Conservation (phyloP, 169 alveolate genomes). For the Cryptosporidium felis region DNA sequence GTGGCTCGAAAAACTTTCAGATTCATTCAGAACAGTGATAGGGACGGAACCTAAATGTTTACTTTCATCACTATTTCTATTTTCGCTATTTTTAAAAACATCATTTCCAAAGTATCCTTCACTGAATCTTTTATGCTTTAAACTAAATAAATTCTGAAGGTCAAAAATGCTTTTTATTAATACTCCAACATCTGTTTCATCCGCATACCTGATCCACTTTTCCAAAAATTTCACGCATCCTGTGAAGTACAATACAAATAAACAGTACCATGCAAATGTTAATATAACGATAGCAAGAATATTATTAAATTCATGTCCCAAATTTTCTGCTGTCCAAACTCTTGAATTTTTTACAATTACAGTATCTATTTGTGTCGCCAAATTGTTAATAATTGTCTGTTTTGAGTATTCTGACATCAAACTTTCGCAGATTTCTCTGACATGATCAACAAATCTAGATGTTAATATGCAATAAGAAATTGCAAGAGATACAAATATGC, state of each 20-base stretch:
- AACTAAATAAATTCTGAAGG: conserved; percentile 13
- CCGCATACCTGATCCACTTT: conserved; percentile 67
- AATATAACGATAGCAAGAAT: conserved; percentile 23
- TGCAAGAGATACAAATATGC: conserved; percentile 62
- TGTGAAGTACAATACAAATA: conserved; percentile 51
- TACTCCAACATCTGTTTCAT: conserved; percentile 49
- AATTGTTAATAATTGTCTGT: conserved; percentile 4
- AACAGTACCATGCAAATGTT: conserved; percentile 59
- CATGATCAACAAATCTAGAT: conserved; percentile 31
- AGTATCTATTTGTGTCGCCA: conserved; percentile 8
- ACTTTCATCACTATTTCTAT: neutral
- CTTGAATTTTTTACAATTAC: conserved; percentile 27
- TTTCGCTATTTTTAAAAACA: neutral
- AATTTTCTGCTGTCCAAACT: conserved; percentile 66
- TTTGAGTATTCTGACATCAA: conserved; percentile 10
- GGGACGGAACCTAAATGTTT: neutral
- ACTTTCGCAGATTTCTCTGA: conserved; percentile 3
- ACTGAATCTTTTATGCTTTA: neutral
- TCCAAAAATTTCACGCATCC: conserved; percentile 60
- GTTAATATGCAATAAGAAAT: conserved; percentile 47
- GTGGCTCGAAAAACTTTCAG: conserved; percentile 34
- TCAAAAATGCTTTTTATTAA: conserved; percentile 20
- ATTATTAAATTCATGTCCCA: conserved; percentile 37
- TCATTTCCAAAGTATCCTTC: conserved; percentile 4
- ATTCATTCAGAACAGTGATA: conserved; percentile 21